Base-by-base conservation (phyloP, 306 rosid species). In the Medicago lupulina region DNA sequence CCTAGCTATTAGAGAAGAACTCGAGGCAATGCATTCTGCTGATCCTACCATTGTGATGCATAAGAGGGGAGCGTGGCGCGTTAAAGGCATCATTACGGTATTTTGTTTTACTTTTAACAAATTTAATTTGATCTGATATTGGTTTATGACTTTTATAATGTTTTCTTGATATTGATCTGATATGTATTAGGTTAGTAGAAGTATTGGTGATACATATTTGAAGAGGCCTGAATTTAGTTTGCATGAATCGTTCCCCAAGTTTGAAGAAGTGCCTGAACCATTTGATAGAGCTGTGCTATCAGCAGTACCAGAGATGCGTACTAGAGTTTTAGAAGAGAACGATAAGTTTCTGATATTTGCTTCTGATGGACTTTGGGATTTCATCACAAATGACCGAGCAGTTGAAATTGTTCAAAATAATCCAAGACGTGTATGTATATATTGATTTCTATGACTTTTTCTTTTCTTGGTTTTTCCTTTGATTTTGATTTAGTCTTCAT, bases 41-140 rank as follows among this genome's bases (percentile, higher is more conserved):
- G 98, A 93, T 88, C 76, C 91, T 18, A 83, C 86, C 47, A 87
- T 93, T 44, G 93, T 89, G 9, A 88, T 88, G 47, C 60, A 81
- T 87, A 88, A 81, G 84, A 78, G 89, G 3, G 98, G 96, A 81
- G 82, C 85, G 0, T 93, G 96, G 97, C 93, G 98, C 60, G 86
- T 93, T 47, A 91, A 88, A 87, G 98, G 97, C 85, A 87, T 93
- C 79, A 91, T 91, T 81, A 93, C 86, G 98, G 98, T 93, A 60
- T 13, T 28, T 14, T 60, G 19, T 28, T 57, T 57, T 25, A 4
- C 55, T 55, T 55, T 55, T 55, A 55, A 19, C 21, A 6, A 19
- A 54, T 18, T 15, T 14, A 49, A 49, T 49, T 49, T 5, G 8
- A 49, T 15, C 8, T 1, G 17, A 50, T 50, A 50, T 3, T 50